These are phyloP conservation scores for Penicillium robsamsonii DNA, from an alignment of 495 filamentous ascomycete species.

Conservation along the genomic window DNA sequence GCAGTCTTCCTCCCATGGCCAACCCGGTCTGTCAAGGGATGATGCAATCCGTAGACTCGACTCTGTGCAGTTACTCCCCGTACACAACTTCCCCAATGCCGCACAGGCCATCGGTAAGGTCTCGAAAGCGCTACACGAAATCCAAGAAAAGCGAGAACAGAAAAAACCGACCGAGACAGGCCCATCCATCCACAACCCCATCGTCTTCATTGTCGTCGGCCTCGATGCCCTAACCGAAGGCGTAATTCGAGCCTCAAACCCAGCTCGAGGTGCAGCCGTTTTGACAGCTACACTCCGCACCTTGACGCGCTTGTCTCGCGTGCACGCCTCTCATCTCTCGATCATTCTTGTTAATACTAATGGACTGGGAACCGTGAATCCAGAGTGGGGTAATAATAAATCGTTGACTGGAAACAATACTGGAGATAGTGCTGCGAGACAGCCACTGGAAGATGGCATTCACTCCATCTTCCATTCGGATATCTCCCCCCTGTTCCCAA, in stretches of 20 bases:
- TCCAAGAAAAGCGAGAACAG: conserved; percentile 14
- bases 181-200: neutral
- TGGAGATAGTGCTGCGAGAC: conserved; percentile 9
- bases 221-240: conserved; percentile 42
- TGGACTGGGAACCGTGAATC: conserved; percentile 30
- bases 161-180: neutral
- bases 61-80: conserved; percentile 39
- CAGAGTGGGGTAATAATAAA: conserved; percentile 6
- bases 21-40: conserved; percentile 25
- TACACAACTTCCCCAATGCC: conserved; percentile 36
- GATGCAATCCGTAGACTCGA: conserved; percentile 39
- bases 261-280: conserved; percentile 37
- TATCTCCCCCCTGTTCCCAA: conserved; percentile 29
- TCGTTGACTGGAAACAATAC: neutral
- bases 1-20: conserved; percentile 14
- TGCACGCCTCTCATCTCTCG: conserved; percentile 30
- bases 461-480: conserved; percentile 35
- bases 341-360: conserved; percentile 42
- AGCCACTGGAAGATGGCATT: conserved; percentile 24
- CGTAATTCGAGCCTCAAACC: conserved; percentile 41
- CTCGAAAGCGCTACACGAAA: conserved; percentile 26
- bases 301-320: conserved; percentile 34
- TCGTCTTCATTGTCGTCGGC: conserved; percentile 37
- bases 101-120: conserved; percentile 36
- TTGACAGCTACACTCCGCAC: conserved; percentile 35